Percentiles rank a stretch among this genome's conserved stretches.
Evolutionary conservation across 1,284 basidiomycete genomes (phyloP).

Genomic region (Calocybe gambosa): DNA sequence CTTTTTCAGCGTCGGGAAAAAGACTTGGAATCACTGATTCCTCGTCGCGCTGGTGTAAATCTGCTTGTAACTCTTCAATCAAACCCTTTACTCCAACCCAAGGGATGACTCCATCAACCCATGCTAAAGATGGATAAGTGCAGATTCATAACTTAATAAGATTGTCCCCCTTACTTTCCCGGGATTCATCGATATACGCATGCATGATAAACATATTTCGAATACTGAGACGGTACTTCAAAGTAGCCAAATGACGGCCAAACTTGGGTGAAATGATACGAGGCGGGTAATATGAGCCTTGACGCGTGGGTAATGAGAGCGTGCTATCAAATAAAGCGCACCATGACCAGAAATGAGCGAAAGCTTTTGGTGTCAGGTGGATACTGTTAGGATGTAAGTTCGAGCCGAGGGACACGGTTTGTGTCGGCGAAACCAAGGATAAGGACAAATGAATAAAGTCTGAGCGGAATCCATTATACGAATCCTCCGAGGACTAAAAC

Average conservation of each 20-base stretch:
- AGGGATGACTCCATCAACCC: constrained; percentile 73
- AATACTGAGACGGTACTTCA: constrained; percentile 88
- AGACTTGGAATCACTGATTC: constrained; percentile 56
- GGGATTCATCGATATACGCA: constrained; percentile 77
- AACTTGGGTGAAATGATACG: constrained; percentile 84
- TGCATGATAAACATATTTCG: constrained; percentile 83
- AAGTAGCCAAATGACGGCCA: constrained; percentile 81
- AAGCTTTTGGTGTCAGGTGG: constrained; percentile 83
- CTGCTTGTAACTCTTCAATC: constrained; percentile 78
- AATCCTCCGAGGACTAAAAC: constrained; percentile 56
- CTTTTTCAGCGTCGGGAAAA: constrained; percentile 45
- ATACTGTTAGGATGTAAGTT: constrained; percentile 57
- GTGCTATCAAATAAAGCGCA: constrained; percentile 81
- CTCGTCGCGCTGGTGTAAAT: constrained; percentile 91
- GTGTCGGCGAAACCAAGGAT: constrained; percentile 68
- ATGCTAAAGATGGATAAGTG: constrained; percentile 39
- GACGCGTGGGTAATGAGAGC: constrained; percentile 81
- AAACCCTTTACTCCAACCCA: constrained; percentile 83
- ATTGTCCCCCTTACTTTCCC: constrained; percentile 39
- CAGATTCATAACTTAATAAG: constrained; percentile 3
- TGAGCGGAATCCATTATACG: constrained; percentile 86
- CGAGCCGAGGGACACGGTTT: constrained; percentile 19
- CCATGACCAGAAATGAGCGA: constrained; percentile 93
- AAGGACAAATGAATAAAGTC: constrained; percentile 93
- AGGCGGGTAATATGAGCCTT: constrained; percentile 77